Evolutionary conservation across 345 rosid species (phyloP).

Genomic region (Pistacia integerrima): DNA sequence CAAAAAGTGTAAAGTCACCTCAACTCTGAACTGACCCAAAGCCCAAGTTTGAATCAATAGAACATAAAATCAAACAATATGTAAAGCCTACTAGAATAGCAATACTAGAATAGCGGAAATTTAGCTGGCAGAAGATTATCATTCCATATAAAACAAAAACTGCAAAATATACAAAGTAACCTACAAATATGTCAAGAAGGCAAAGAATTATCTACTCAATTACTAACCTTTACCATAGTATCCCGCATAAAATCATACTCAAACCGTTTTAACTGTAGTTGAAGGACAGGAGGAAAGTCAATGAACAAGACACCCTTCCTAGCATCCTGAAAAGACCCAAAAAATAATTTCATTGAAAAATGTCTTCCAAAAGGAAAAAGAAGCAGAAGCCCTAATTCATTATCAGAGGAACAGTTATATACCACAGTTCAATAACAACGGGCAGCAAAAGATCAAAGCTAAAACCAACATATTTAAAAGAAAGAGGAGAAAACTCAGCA

Average conservation of each 20-base stretch:
- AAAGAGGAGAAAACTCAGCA: not conserved
- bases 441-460: not conserved
- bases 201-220: conserved; percentile 3
- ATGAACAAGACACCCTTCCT: conserved; percentile 62
- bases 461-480: not conserved
- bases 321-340: conserved; percentile 45
- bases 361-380: not conserved
- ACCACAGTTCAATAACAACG: not conserved
- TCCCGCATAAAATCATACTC: conserved; percentile 70
- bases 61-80: not conserved
- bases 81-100: not conserved
- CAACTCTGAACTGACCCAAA: not conserved
- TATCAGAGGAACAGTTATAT: not conserved
- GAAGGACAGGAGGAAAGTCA: conserved; percentile 68
- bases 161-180: not conserved
- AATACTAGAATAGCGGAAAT: not conserved
- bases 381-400: not conserved
- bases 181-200: not conserved
- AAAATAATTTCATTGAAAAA: not conserved
- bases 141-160: not conserved
- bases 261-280: conserved; percentile 61
- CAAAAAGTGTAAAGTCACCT: not conserved
- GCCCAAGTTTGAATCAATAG: not conserved
- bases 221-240: conserved; percentile 62
- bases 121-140: not conserved